Evolutionary conservation across 306 rosid genomes (phyloP), one percentile per base, ranked within the genome.

Genomic region (Sphenostylis stenocarpa): DNA sequence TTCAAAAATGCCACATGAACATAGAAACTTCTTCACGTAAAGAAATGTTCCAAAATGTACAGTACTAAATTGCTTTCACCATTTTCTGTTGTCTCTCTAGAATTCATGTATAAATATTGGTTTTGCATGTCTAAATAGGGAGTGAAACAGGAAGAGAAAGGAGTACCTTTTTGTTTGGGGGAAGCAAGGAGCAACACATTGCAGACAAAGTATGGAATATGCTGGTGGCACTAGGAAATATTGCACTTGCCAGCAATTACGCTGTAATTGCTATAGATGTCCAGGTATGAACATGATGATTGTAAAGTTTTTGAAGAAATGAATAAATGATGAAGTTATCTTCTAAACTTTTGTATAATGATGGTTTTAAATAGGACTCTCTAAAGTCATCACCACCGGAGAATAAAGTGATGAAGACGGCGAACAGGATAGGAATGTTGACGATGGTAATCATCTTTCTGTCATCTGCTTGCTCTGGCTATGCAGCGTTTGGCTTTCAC

Each of bases 371-470:
- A 83, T 71, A 91, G 94, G 94, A 89, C 76, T 83, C 91, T 0
- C 61, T 83, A 28, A 88, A 79, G 73, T 86, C 94, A 38, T 78
- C 87, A 3, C 88, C 88, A 13, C 86, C 97, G 6, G 94, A 89
- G 47, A 89, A 88, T 81, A 77, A 81, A 75, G 89, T 82, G 70
- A 91, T 87, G 94, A 89, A 91, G 80, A 79, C n/a, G 79, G 90
- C 86, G 15, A 87, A 78, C 67, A 74, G 1, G 84, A 77, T 83
- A 17, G 87, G 83, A 11, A 73, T 87, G 12, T 58, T 31, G 5
- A 57, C 82, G 1, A 91, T 91, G 96, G 47, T 81, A 41, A 2
- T 79, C 5, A 74, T 89, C 17, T 89, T 89, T 73, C 66, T 87
- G 34, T 58, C 57, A 33, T 70, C 51, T 67, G 82, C 83, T 1